Evolutionary conservation across 257 asterid genomes (phyloP).

Genomic region (Cordia subcordata): DNA sequence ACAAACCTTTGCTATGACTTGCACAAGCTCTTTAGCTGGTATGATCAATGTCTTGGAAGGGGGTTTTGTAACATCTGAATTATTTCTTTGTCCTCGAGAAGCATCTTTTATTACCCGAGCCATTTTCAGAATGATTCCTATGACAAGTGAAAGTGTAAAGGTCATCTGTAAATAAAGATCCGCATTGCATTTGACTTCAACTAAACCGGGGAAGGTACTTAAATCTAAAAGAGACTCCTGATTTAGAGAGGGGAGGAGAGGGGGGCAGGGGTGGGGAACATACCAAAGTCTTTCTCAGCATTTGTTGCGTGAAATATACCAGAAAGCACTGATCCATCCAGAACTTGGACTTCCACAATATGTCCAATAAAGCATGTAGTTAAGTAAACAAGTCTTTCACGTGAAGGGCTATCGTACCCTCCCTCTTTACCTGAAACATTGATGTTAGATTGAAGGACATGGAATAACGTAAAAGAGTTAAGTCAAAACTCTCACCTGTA

Average conservation of each 20-base stretch:
- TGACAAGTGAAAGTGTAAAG: no score
- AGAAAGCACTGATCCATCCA: slow-evolving; percentile 76
- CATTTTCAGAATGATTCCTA: slow-evolving; percentile 91
- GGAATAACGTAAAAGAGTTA: slow-evolving; percentile 5
- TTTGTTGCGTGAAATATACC: slow-evolving; percentile 85
- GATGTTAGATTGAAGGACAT: slow-evolving; percentile 20
- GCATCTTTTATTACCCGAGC: slow-evolving; percentile 46
- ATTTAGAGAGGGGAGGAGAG: no score
- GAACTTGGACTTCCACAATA: slow-evolving; percentile 87
- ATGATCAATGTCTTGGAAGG: slow-evolving; percentile 63
- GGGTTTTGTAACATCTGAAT: slow-evolving; percentile 48
- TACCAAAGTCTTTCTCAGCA: slow-evolving; percentile 85
- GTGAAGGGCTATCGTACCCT: slow-evolving; percentile 43
- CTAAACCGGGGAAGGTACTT: no score
- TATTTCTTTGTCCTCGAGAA: slow-evolving; percentile 45
- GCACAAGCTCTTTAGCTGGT: slow-evolving; percentile 78
- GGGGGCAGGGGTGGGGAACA: no score
- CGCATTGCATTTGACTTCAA: no score
- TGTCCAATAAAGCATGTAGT: slow-evolving; percentile 82
- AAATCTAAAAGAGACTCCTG: no score
- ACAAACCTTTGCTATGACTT: slow-evolving; percentile 78
- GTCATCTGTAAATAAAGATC: no score
- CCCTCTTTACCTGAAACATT: slow-evolving; percentile 39
- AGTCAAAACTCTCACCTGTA: slow-evolving; percentile 39
- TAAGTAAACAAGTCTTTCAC: slow-evolving; percentile 62